Conservation (phyloP, 352 stramenopile species). For the Phytophthora citricola region DNA sequence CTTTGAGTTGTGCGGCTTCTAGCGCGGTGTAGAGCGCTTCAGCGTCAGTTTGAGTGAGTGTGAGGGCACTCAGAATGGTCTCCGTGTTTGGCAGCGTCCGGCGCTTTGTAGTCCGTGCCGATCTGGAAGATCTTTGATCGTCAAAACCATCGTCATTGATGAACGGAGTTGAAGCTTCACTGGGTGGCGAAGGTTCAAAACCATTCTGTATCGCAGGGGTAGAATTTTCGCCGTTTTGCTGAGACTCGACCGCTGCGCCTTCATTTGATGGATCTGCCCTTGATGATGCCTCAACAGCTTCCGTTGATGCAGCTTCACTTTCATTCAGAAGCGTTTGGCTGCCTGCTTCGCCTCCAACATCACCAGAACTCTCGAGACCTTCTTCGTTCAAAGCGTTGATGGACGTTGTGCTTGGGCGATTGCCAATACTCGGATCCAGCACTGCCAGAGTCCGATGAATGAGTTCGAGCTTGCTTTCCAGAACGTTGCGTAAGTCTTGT, state of each 20-base stretch:
- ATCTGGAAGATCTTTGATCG: slow-evolving; percentile 23
- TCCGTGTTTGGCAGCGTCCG: slow-evolving; percentile 34
- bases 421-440: slow-evolving; percentile 35
- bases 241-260: slow-evolving; percentile 6
- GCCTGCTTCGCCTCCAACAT: slow-evolving; percentile 8
- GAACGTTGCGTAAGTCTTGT: slow-evolving; percentile 63
- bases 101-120: slow-evolving; percentile 13
- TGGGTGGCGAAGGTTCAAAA: slow-evolving; percentile 5
- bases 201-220: slow-evolving; percentile 9
- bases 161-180: slow-evolving; percentile 6
- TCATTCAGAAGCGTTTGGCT: background rate
- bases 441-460: slow-evolving; percentile 57
- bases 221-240: slow-evolving; percentile 19
- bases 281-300: background rate
- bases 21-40: slow-evolving; percentile 82
- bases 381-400: slow-evolving; percentile 16
- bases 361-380: slow-evolving; percentile 4
- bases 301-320: background rate
- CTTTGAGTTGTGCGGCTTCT: slow-evolving; percentile 68
- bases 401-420: slow-evolving; percentile 7
- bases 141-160: slow-evolving; percentile 13
- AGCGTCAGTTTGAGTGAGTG: slow-evolving; percentile 68
- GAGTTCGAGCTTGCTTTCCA: slow-evolving; percentile 70
- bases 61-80: slow-evolving; percentile 54
- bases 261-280: slow-evolving; percentile 10